Conservation (phyloP, 1,284 basidiomycete genomes). For the Papiliotrema laurentii region DNA sequence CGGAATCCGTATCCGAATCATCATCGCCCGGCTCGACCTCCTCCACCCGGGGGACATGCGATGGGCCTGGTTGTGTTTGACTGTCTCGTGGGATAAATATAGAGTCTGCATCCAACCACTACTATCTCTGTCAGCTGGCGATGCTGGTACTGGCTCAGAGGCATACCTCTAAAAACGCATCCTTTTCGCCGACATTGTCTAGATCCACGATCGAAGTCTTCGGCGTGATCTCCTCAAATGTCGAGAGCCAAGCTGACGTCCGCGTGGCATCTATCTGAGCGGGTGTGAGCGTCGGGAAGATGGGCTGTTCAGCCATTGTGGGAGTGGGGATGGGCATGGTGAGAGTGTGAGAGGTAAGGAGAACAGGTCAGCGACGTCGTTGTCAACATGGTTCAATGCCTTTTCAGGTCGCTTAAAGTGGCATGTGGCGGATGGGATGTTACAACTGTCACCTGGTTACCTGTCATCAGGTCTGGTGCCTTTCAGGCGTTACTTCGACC, state of each 20-base stretch:
- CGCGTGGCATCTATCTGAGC: conserved; percentile 67
- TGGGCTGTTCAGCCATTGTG: not conserved
- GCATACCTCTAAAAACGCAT: conserved; percentile 70
- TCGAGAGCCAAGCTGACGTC: conserved; percentile 83
- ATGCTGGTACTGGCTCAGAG: not conserved
- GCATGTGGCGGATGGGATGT: too few species aligned
- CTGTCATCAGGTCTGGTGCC: conserved; percentile 52
- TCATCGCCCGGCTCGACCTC: not conserved
- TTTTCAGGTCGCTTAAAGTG: too few species aligned
- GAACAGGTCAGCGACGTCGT: not conserved
- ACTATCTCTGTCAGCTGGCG: conserved; percentile 5
- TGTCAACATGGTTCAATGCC: not conserved
- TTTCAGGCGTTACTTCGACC: too few species aligned
- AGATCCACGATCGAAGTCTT: conserved; percentile 74
- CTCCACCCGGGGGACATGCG: not conserved
- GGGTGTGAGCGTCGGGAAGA: conserved; percentile 8
- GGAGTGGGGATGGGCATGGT: conserved; percentile 5
- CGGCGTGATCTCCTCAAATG: conserved; percentile 65
- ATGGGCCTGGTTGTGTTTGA: conserved; percentile 7
- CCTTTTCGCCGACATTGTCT: conserved; percentile 75
- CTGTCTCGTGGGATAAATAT: conserved; percentile 58
- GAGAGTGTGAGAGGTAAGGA: not conserved
- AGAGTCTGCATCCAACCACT: conserved; percentile 29
- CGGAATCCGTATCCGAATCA: conserved; percentile 1
- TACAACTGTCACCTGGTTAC: too few species aligned